These are phyloP conservation scores for Orobanche coerulescens DNA, from an alignment of 257 asterid species.

Conservation along the genomic window DNA sequence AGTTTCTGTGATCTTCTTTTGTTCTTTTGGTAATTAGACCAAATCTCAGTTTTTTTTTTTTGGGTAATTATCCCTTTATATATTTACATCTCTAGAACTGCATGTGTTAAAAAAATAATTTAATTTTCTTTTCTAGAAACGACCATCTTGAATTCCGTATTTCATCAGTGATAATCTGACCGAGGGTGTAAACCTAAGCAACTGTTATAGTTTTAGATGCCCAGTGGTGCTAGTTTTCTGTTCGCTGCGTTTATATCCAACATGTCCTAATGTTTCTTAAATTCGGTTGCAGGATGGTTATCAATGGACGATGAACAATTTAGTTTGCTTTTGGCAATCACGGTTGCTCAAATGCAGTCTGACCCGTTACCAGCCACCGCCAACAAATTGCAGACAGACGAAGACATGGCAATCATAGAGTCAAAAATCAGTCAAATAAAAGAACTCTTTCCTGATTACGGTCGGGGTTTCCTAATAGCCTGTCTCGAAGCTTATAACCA, in stretches of 20 bases:
- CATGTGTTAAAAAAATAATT: too few species aligned
- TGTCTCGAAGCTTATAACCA: slow-evolving; percentile 93
- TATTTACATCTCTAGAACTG: too few species aligned
- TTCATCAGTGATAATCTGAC: neutral
- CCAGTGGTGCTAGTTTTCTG: neutral
- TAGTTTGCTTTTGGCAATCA: slow-evolving; percentile 52
- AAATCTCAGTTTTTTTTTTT: too few species aligned
- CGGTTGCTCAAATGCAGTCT: slow-evolving; percentile 33
- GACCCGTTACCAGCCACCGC: slow-evolving; percentile 26
- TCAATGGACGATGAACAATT: slow-evolving; percentile 64
- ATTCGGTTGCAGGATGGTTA: slow-evolving; percentile 67
- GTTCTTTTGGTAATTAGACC: too few species aligned
- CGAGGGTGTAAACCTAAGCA: neutral
- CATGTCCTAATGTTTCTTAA: slow-evolving; percentile 9
- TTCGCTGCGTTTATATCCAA: slow-evolving; percentile 1
- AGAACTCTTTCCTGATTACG: slow-evolving; percentile 87
- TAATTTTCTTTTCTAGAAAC: neutral
- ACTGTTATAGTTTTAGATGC: too few species aligned
- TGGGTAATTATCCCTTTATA: too few species aligned
- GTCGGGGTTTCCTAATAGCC: slow-evolving; percentile 74
- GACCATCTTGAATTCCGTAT: neutral
- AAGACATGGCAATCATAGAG: slow-evolving; percentile 65
- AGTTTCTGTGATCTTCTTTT: too few species aligned
- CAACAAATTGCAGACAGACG: slow-evolving; percentile 39
- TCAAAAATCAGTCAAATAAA: slow-evolving; percentile 90